A percentile compares a stretch with the other conserved stretches of the same genome.
Evolutionary conservation across 257 asterid genomes (phyloP).

Genomic region (Nicotiana attenuata): DNA sequence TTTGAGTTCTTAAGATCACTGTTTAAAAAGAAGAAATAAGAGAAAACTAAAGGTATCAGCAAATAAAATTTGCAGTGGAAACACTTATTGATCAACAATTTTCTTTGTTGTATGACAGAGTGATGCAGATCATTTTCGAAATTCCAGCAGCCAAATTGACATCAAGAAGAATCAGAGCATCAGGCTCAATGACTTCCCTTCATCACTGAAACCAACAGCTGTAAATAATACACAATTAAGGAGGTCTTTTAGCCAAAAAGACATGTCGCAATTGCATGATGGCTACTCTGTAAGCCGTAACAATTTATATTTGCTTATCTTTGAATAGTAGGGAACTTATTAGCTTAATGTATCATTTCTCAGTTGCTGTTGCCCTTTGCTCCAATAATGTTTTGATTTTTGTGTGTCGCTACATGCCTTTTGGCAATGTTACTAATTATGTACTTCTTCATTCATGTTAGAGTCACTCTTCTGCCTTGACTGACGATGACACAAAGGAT

Average conservation of each 20-base stretch:
- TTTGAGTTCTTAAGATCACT: not conserved
- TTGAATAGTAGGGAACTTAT: not conserved
- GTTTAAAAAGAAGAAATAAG: not conserved
- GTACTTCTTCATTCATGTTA: slow-evolving; percentile 25
- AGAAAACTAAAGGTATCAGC: too few species aligned
- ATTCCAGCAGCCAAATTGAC: slow-evolving; percentile 27
- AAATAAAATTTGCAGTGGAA: not conserved
- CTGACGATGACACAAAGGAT: slow-evolving; percentile 74
- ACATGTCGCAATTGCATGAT: slow-evolving; percentile 46
- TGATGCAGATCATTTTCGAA: slow-evolving; percentile 52
- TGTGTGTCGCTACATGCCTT: not conserved
- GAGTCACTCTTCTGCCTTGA: slow-evolving; percentile 76
- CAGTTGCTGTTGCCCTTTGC: not conserved
- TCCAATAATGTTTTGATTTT: not conserved
- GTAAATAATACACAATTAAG: slow-evolving; percentile 43
- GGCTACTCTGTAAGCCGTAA: slow-evolving; percentile 67
- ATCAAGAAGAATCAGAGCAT: slow-evolving; percentile 33
- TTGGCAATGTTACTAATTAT: slow-evolving; percentile 12
- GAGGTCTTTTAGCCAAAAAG: slow-evolving; percentile 57
- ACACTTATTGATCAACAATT: slow-evolving; percentile 11
- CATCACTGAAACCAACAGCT: slow-evolving; percentile 30
- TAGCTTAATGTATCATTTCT: not conserved
- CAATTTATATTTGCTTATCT: not conserved
- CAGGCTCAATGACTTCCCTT: slow-evolving; percentile 27
- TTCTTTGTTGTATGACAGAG: slow-evolving; percentile 36